Percentiles rank a stretch among this genome's conserved stretches.
Evolutionary conservation across 2,329 filamentous ascomycete genomes (phyloP).

Genomic region (Neodidymelliopsis sp.): DNA sequence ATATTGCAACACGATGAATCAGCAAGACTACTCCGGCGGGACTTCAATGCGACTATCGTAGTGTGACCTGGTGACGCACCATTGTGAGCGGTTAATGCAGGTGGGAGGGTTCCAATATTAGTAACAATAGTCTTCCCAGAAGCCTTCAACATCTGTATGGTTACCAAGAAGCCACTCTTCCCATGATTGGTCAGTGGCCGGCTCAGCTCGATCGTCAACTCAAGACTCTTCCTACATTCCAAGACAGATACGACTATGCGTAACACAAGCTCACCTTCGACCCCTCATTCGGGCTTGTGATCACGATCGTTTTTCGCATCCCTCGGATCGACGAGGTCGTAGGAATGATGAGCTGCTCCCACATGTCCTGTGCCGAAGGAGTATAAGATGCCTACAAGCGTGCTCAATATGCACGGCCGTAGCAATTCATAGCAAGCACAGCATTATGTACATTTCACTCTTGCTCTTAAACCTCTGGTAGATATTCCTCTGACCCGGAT

Average conservation of each 20-base stretch:
- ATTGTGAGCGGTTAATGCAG: too few relatives aligned
- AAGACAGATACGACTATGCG: slow-evolving; percentile 1
- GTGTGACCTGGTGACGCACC: too few relatives aligned
- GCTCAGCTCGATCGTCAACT: slow-evolving; percentile 5
- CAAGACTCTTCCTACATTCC: background rate
- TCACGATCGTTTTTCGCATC: background rate
- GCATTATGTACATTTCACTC: background rate
- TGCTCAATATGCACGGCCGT: background rate
- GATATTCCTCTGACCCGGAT: background rate
- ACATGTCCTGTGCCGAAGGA: background rate
- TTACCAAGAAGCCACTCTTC: slow-evolving; percentile 3
- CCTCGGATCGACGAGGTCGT: background rate
- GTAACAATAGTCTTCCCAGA: slow-evolving; percentile 3
- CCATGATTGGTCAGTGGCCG: slow-evolving; percentile 1
- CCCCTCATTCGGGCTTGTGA: slow-evolving; percentile 5
- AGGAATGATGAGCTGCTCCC: background rate
- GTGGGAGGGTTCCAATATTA: background rate
- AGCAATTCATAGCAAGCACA: background rate
- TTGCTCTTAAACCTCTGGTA: background rate
- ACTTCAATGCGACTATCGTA: too few relatives aligned
- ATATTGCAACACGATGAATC: too few relatives aligned
- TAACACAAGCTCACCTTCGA: slow-evolving; percentile 2
- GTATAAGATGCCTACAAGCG: background rate
- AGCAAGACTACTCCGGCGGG: too few relatives aligned
- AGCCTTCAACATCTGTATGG: slow-evolving; percentile 7